These are phyloP conservation scores for Eucalyptus shirleyi DNA, from an alignment of 345 rosid species.

Conservation along the genomic window DNA sequence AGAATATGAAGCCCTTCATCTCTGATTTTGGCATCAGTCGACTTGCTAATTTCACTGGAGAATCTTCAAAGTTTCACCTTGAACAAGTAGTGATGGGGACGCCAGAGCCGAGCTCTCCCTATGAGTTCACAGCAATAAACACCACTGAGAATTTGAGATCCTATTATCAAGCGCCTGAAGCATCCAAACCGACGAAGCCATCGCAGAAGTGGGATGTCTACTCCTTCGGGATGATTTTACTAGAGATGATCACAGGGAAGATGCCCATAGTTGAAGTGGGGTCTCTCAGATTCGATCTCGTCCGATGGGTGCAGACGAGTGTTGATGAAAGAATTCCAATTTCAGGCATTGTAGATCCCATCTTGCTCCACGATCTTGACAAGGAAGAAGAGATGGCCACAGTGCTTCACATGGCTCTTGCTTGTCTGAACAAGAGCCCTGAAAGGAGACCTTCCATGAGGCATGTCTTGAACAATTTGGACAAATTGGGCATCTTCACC, in stretches of 20 bases:
- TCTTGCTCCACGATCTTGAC: constrained; percentile 30
- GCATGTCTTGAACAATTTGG: constrained; percentile 34
- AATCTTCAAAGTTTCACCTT: constrained; percentile 6
- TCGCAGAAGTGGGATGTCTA: constrained; percentile 96
- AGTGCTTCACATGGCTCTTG: constrained; percentile 45
- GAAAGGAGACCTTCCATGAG: constrained; percentile 77
- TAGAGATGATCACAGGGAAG: constrained; percentile 74
- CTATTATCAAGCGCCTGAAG: constrained; percentile 78
- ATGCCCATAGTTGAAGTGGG: constrained; percentile 34
- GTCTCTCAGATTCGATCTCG: constrained; percentile 37
- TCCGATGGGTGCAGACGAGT: constrained; percentile 61
- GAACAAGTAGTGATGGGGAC: constrained; percentile 15
- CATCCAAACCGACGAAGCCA: constrained; percentile 47
- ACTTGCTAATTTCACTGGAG: constrained; percentile 47
- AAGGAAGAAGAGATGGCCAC: constrained; percentile 49
- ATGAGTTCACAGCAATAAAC: constrained; percentile 15
- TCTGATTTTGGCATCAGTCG: constrained; percentile 76
- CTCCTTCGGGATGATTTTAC: constrained; percentile 75
- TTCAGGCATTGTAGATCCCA: constrained; percentile 56
- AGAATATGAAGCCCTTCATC: constrained; percentile 56
- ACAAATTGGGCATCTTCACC: constrained; percentile 8
- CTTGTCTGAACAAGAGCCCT: constrained; percentile 52
- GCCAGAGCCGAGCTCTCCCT: constrained; percentile 40
- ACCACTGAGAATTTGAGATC: constrained; percentile 23
- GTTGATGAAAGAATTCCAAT: constrained; percentile 47